Evolutionary conservation across 352 stramenopile species (phyloP), one percentile per base, ranked within the genome.

Genomic region (Pythium pyrilobum): DNA sequence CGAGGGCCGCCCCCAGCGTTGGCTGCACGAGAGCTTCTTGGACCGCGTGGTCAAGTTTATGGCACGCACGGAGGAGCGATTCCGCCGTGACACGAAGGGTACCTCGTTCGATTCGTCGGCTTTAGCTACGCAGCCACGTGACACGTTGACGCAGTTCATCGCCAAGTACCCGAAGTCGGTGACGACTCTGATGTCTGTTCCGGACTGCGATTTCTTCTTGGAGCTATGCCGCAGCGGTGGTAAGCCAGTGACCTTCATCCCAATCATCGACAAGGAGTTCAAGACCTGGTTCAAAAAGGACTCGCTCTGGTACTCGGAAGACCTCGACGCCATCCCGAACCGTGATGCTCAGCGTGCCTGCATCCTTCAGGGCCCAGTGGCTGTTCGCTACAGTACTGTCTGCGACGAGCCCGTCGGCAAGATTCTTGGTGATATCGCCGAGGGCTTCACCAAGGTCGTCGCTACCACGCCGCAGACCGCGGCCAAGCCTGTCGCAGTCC

Each of bases 231-330:
- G 81, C 20, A 77, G 73, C 12, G 77, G 81, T 38, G 85, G 85
- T 23, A 96, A 95, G 59, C 85, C 86, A 0, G 86, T 95, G 31
- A 92, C 91, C 58, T 96, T 96, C 38, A 68, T 96, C 20, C 81
- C 86, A 31, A 69, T 74, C 6, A 81, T 96, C 20, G 82, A 95
- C 74, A 70, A 64, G 23, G 86, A 95, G 31, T 72, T 96, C 42
- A 75, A 76, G 52, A 88, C 72, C 8, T 95, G 81, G 82, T 92
- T 95, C 62, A 95, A 92, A 72, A 96, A 92, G 64, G 87, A 96
- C 55, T 95, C 83, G 40, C 59, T 96, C 16, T 96, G 87, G 87
- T 96, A 92, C 71, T 94, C 83, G 34, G 85, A 96, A 56, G 82
- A 95, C 33, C 59, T 95, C 52, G 85, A 95, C 28, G 83, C 81